phyloP scores from a whole-genome alignment of 1,284 basidiomycete species.

The Garcileccinum viscosum region DNA sequence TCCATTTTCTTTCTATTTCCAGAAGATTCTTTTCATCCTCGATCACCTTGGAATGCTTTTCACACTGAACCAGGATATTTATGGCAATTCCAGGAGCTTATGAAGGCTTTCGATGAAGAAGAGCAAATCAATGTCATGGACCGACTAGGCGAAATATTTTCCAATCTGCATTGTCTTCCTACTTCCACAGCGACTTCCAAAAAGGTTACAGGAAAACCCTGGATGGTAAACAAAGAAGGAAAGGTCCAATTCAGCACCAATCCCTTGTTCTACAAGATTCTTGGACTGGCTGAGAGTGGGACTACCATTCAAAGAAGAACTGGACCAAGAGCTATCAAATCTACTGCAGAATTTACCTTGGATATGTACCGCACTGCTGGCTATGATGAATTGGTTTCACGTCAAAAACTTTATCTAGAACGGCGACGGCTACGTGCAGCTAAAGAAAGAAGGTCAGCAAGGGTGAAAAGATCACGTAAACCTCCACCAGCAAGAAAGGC shows the following conservation, averaged over 20 bases:
- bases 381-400: neutral
- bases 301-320: neutral
- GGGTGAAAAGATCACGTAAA: no score
- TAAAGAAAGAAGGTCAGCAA: neutral
- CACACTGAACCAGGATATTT: neutral
- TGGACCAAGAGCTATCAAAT: neutral
- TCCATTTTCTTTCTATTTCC: slow-evolving; percentile 1
- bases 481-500: no score
- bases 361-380: neutral
- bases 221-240: neutral
- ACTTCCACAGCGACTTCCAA: neutral
- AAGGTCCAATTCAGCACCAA: neutral
- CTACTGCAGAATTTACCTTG: neutral
- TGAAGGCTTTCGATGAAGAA: neutral
- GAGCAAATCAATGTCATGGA: neutral
- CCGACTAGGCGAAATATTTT: neutral
- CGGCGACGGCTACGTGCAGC: neutral
- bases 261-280: neutral
- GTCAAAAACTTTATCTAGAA: neutral
- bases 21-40: neutral
- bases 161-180: neutral
- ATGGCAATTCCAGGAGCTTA: neutral
- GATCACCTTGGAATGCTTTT: neutral
- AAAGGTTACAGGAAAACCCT: neutral
- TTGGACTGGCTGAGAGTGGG: neutral